Evolutionary conservation across 768 basidiomycete genomes (phyloP), one percentile per base, ranked within the genome.

Genomic region (Punctularia strigosozonata): DNA sequence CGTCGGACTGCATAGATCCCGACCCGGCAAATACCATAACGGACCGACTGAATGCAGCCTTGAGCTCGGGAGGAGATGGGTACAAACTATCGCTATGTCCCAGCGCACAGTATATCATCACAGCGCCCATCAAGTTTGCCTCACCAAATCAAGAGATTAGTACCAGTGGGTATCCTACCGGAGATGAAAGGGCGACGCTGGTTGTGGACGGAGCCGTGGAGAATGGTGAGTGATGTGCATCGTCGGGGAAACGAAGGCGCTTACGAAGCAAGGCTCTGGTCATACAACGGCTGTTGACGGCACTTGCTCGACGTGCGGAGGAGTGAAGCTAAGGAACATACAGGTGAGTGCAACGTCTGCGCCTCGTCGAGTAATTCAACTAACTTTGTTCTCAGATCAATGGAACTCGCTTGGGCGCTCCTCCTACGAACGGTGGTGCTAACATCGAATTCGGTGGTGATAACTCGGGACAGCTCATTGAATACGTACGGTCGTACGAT

Each of bases 391-490:
- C 8, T 19, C 44, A 88, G 84, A 72, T 90, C 44, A 72, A 89
- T 49, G 86, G 87, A 12, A 74, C 75, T 4, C 72, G 86, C 41
- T 57, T 57, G 14, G 70, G 69, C 19, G 73, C 64, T 5, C 47
- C 66, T 28, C 69, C 77, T 1, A 68, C 66, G 0, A 43, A 35
- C 18, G 83, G 83, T 5, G 82, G 80, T 0, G 86, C 70, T 18
- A 87, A 86, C 49, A 85, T 90, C 39, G 86, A 89, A 58, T 78
- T 90, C 68, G 88, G 88, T 4, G 88, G 86, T 7, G 49, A 65
- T 15, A 89, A 81, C 45, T 61, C 72, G 2, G 62, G 69, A 48
- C 87, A 91, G 54, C 47, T 87, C 26, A 64, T 91, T 39, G 83
- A 89, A 61, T 76, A 73, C 44, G 85, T 89, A 8, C 73, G 66